A percentile compares a stretch with the other conserved stretches of the same genome.
Conservation (phyloP, 441 rosid species). For the Raphanus hybrid region DNA sequence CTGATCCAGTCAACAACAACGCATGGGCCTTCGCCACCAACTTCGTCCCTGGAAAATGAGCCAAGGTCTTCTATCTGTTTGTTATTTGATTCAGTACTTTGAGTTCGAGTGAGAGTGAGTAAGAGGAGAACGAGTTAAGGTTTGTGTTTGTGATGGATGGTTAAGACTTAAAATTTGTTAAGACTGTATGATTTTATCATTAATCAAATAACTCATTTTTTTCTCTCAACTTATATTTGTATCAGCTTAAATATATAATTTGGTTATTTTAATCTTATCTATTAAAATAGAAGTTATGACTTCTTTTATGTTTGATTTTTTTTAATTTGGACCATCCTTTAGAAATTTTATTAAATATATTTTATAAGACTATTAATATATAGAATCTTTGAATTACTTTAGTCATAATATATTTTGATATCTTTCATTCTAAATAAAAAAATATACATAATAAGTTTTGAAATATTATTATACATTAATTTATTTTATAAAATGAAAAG, state of each 20-base stretch:
- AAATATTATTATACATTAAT: no score
- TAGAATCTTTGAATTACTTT: no score
- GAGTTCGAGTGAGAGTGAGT: slow-evolving; percentile 20
- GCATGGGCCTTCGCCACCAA: slow-evolving; percentile 67
- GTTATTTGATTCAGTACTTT: slow-evolving; percentile 9
- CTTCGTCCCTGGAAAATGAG: slow-evolving; percentile 62
- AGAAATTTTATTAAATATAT: no score
- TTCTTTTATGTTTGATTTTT: no score
- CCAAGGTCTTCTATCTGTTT: slow-evolving; percentile 17
- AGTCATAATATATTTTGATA: no score
- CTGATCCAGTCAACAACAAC: slow-evolving; percentile 64
- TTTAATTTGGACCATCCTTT: no score
- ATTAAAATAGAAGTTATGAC: no score
- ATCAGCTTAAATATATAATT: neutral
- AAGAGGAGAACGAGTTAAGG: slow-evolving; percentile 20
- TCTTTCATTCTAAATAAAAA: no score
- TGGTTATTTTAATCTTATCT: no score
- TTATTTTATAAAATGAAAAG: no score
- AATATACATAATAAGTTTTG: no score
- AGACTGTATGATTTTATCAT: slow-evolving; percentile 22
- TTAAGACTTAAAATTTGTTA: slow-evolving; percentile 17
- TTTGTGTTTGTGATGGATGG: slow-evolving; percentile 24
- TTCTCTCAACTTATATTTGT: slow-evolving; percentile 12
- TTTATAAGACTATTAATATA: no score
- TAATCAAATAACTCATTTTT: slow-evolving; percentile 24